Conservation (phyloP, 768 basidiomycete species). For the Termitomyces sp. region DNA sequence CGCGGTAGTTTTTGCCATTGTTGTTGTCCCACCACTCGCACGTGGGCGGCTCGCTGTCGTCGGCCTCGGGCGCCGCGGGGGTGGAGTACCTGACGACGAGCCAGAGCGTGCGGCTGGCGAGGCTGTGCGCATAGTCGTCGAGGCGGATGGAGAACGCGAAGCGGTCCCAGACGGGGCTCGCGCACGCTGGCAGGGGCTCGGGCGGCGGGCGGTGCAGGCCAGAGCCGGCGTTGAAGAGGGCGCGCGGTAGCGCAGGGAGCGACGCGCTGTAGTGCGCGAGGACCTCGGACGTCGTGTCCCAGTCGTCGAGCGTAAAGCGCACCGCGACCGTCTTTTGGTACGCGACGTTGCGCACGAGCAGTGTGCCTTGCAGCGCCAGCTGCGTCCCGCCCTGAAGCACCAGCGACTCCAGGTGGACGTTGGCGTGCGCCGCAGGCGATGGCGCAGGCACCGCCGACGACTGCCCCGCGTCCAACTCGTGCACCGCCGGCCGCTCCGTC, state of each 20-base stretch:
- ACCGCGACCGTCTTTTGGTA: conserved; percentile 85
- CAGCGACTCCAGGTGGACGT: conserved; percentile 27
- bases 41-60: conserved; percentile 19
- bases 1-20: conserved; percentile 64
- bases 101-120: conserved; percentile 50
- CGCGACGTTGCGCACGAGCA: conserved; percentile 80
- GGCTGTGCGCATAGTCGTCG: conserved; percentile 57
- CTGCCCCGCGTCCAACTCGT: conserved; percentile 15
- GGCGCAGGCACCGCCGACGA: conserved; percentile 23
- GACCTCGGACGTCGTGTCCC: conserved; percentile 92
- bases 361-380: conserved; percentile 56
- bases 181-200: not conserved
- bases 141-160: conserved; percentile 62
- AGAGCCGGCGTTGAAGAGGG: conserved; percentile 7
- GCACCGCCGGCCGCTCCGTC: conserved; percentile 22
- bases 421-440: conserved; percentile 16
- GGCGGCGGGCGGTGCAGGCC: not conserved
- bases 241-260: conserved; percentile 27
- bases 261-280: conserved; percentile 41
- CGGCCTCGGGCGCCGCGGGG: not conserved
- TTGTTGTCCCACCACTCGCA: conserved; percentile 97
- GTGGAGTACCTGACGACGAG: conserved; percentile 50
- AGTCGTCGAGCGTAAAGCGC: conserved; percentile 89
- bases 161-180: conserved; percentile 41
- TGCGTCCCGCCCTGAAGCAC: conserved; percentile 5